These are phyloP conservation scores for Panicum miliaceum DNA, from an alignment of 176 grass and related monocot genomes.

Conservation along the genomic window DNA sequence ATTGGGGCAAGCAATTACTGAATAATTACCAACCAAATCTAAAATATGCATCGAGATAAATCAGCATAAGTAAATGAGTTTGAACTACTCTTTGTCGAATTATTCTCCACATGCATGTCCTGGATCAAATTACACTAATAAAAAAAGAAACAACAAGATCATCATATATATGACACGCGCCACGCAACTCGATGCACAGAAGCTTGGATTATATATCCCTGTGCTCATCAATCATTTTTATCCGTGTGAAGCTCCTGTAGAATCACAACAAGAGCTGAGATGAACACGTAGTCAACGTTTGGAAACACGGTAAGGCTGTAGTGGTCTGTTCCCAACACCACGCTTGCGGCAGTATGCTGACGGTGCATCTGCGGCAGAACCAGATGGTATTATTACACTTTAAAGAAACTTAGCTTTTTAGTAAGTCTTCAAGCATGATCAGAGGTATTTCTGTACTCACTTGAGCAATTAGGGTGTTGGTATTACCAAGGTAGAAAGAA, in stretches of 20 bases:
- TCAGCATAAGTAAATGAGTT: not conserved
- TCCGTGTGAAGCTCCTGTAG: conserved; percentile 67
- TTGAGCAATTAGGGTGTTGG: conserved; percentile 48
- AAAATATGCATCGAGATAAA: not conserved
- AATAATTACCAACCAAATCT: not conserved
- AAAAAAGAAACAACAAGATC: not conserved
- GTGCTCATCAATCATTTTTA: not conserved
- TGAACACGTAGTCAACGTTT: conserved; percentile 60
- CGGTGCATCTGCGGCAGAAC: conserved; percentile 66
- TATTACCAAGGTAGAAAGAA: conserved; percentile 44
- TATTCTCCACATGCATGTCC: no score
- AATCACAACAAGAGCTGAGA: conserved; percentile 60
- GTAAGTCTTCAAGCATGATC: not conserved
- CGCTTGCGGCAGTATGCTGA: conserved; percentile 38
- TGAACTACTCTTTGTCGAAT: no score
- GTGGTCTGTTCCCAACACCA: conserved; percentile 45
- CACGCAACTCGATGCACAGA: not conserved
- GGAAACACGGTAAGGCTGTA: conserved; percentile 57
- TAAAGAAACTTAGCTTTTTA: not conserved
- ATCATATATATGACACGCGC: not conserved
- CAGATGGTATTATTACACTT: not conserved
- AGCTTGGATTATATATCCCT: not conserved
- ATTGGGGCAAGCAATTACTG: no score
- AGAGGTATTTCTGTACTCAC: conserved; percentile 9
- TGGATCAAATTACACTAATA: no score